Conservation (phyloP, 148 eudicot genomes). For the Salicornia ramosissima region DNA sequence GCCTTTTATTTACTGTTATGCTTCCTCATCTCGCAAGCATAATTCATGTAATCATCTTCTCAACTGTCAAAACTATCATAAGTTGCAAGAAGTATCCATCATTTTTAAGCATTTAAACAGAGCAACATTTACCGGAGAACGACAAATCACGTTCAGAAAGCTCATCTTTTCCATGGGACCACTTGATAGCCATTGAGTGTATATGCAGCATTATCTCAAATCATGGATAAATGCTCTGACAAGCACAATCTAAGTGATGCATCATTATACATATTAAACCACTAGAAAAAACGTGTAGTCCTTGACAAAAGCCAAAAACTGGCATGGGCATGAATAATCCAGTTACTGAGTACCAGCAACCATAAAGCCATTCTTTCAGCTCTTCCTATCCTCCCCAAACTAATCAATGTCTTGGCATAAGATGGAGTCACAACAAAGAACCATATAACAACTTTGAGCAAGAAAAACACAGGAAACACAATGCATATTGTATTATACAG, state of each 20-base stretch:
- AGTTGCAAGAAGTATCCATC: neutral
- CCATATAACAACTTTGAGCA: neutral
- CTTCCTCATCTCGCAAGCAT: neutral
- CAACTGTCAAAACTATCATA: neutral
- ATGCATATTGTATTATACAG: neutral
- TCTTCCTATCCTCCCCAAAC: neutral
- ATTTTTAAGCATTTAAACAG: neutral
- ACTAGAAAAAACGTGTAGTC: neutral
- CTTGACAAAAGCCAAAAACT: neutral
- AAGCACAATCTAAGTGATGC: neutral
- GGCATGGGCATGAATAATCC: neutral
- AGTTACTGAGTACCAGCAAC: neutral
- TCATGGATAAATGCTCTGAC: neutral
- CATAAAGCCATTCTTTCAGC: neutral
- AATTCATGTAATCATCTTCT: neutral
- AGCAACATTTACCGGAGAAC: slow-evolving; percentile 1
- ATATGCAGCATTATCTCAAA: neutral
- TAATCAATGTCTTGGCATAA: neutral
- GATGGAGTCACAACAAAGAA: neutral
- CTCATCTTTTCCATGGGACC: too few relatives aligned
- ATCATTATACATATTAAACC: neutral
- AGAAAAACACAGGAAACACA: neutral
- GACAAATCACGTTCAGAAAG: too few relatives aligned
- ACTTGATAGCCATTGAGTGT: neutral
- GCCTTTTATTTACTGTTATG: neutral